These are phyloP conservation scores for Rutstroemia sp. DNA, from an alignment of 2,329 filamentous ascomycete species.

Conservation along the genomic window DNA sequence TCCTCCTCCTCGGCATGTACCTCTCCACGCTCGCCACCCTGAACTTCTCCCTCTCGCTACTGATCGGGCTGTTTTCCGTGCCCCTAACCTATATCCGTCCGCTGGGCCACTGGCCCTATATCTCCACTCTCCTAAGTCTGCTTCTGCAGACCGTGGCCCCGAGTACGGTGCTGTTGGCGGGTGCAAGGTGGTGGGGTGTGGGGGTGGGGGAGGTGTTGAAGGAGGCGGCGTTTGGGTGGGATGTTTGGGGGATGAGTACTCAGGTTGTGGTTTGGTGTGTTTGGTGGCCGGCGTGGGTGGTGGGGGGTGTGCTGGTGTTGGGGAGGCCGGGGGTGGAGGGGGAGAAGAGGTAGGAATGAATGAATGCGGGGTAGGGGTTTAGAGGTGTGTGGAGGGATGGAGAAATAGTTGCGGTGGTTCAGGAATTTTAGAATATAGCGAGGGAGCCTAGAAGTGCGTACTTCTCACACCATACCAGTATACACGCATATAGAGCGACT, in stretches of 20 bases:
- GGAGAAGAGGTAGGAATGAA: background rate
- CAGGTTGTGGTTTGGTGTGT: constrained; percentile 87
- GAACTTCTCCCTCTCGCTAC: constrained; percentile 86
- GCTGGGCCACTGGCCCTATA: constrained; percentile 32
- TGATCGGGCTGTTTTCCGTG: constrained; percentile 70
- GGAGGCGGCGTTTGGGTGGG: constrained; percentile 78
- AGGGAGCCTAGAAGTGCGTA: too few species aligned
- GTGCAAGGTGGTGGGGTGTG: constrained; percentile 39
- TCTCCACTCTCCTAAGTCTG: constrained; percentile 38
- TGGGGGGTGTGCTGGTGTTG: constrained; percentile 49
- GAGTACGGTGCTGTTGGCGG: constrained; percentile 42
- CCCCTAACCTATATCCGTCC: constrained; percentile 71
- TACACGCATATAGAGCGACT: too few species aligned
- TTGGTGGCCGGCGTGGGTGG: constrained; percentile 90
- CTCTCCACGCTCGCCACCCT: constrained; percentile 88
- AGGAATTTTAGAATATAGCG: background rate
- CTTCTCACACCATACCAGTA: too few species aligned
- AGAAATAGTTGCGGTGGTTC: too few species aligned
- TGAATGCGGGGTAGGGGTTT: background rate
- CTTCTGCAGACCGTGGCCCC: constrained; percentile 57
- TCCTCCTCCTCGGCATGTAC: constrained; percentile 87
- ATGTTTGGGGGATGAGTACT: constrained; percentile 83
- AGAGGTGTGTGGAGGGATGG: background rate
- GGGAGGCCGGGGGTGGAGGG: constrained; percentile 27
- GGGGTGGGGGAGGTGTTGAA: constrained; percentile 53